Evolutionary conservation across 768 basidiomycete genomes (phyloP), one percentile per base, ranked within the genome.

Genomic region (Fomitopsis pulvina): DNA sequence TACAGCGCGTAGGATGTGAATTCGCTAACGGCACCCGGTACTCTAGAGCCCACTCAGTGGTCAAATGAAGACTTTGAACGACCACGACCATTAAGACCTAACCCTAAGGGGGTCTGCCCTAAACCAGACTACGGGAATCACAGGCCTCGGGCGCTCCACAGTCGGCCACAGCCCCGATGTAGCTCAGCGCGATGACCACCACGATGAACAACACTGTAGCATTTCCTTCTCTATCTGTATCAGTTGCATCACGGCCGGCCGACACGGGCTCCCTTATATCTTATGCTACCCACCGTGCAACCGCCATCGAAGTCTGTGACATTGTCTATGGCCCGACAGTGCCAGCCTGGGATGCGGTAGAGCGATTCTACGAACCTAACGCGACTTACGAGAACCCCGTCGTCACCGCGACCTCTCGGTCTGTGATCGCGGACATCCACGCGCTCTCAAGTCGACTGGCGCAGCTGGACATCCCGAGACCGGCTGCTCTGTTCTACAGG

Each of bases 371-470:
- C 57, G 87, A 90, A 63, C 56, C 80, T 18, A 80, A 77, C 61
- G 87, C 87, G 53, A 75, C 83, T 58, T 90, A 90, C 59, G 86
- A 90, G 68, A 90, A 90, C 58, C 88, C 88, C 2, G 63, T 85
- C 54, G 61, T 90, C 34, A 88, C 86, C 28, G 85, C 87, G 29
- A 85, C 80, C 5, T 85, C 87, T 30, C 79, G 85, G 45, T 73
- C 77, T 37, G 71, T 87, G 44, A 86, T 91, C 52, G 72, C 80
- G 45, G 85, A 89, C 58, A 82, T 90, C 18, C 78, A 85, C 57
- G 63, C 72, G 24, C 70, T 87, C 41, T 78, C 83, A 7, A 75
- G 74, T 21, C 78, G 79, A 29, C 66, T 85, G 34, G 78, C 80
- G 50, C 66, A 73, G 4, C 63, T 90, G 26, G 79, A 88, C 60